phyloP scores from a whole-genome alignment of 805 yeast species.

The Nakazawaea sp. region DNA sequence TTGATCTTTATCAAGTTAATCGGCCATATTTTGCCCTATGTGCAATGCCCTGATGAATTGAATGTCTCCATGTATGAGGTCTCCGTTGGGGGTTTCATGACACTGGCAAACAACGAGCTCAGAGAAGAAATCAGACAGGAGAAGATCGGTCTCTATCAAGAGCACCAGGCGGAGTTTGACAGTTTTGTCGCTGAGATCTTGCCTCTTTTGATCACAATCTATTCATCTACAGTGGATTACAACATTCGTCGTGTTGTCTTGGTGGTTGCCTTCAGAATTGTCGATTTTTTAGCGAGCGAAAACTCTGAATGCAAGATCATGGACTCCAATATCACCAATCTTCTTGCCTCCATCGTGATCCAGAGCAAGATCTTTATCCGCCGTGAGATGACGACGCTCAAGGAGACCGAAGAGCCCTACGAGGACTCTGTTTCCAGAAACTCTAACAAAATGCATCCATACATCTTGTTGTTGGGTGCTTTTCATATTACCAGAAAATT shows the following conservation, averaged over 20 bases:
- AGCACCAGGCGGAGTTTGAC: slow-evolving; percentile 18
- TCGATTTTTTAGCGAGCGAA: slow-evolving; percentile 29
- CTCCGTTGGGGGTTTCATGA: slow-evolving; percentile 23
- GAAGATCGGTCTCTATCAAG: slow-evolving; percentile 25
- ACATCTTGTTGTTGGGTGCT: slow-evolving; percentile 42
- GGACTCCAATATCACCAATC: slow-evolving; percentile 32
- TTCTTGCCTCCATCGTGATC: slow-evolving; percentile 57
- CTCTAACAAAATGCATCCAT: slow-evolving; percentile 21
- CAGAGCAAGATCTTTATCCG: slow-evolving; percentile 34
- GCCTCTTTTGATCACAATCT: slow-evolving; percentile 52
- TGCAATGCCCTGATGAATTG: slow-evolving; percentile 8
- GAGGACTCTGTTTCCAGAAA: slow-evolving; percentile 10
- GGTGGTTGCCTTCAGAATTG: slow-evolving; percentile 45
- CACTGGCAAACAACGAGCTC: slow-evolving; percentile 19
- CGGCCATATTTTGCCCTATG: slow-evolving; percentile 49
- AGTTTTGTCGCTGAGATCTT: slow-evolving; percentile 40
- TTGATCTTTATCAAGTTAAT: slow-evolving; percentile 48
- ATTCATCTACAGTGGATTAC: slow-evolving; percentile 66
- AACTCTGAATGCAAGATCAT: slow-evolving; percentile 25
- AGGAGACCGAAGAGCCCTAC: not conserved
- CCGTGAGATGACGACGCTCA: slow-evolving; percentile 1
- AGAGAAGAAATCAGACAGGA: slow-evolving; percentile 21
- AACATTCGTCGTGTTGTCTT: slow-evolving; percentile 53
- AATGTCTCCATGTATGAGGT: slow-evolving; percentile 1
- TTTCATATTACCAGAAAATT: slow-evolving; percentile 40